Base-by-base conservation (phyloP, 257 asterid genomes). In the Solanum sejunctum region DNA sequence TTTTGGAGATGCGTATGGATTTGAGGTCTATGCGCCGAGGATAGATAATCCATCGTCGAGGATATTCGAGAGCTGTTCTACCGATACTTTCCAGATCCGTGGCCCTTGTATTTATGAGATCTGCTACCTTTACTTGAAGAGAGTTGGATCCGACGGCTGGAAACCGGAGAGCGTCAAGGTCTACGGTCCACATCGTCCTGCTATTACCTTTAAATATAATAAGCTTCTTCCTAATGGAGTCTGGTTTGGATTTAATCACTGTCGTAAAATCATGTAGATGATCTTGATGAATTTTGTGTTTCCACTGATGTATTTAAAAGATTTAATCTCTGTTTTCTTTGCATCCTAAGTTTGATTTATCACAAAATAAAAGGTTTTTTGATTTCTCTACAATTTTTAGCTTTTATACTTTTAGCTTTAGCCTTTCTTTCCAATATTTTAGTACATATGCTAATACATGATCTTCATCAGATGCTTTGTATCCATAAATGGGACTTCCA, bases 141-240 rank as follows among this genome's bases (percentile, higher is more conserved):
- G 89, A 84, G 84, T 83, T 4, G 93, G 93, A 84, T 85, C 91
- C 3, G 93, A 91, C 57, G 93, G 93, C 15, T 90, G 93, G 91
- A 86, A 83, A 80, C 91, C 93, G 10, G 86, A 89, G 71, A 85
- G 18, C 52, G 89, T 88, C 64, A 85, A 75, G 81, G 83, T 89
- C 52, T 80, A 81, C 60, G 88, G 88, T 66, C 63, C 92, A 43
- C 57, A 86, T 81, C 55, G 75, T 43, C 60, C 55, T 66, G 52
- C 78, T 9, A 52, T 84, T 51, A 70, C 84, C 12, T 91, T 89
- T 63, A 8, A 21, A 15, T 87, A 51, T 73, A 58, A 89, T 77
- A 72, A 69, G 11, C 85, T 83, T 81, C 84, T 89, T 7, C 91
- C 86, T 9, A 82, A 85, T 77, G 89, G 91, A 52, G 85, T 80